phyloP scores from a whole-genome alignment of 352 stramenopile species.

The Globisporangium apiculatum region DNA sequence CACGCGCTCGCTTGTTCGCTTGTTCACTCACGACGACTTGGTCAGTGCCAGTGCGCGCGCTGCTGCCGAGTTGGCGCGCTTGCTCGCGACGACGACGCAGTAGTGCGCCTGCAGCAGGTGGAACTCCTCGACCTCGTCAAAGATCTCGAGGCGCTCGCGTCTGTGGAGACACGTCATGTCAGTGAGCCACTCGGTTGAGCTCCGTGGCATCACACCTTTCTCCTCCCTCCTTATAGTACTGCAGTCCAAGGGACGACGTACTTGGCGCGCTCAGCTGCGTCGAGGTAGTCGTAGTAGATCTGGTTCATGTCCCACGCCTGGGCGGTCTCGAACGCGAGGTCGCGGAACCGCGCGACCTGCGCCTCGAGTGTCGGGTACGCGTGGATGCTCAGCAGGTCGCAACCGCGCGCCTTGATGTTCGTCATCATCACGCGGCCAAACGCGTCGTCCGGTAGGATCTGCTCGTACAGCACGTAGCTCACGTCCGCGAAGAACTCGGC shows the following conservation, averaged over 20 bases:
- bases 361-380: slow-evolving; percentile 71
- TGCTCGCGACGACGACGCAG: slow-evolving; percentile 80
- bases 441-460: slow-evolving; percentile 86
- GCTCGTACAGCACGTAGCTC: slow-evolving; percentile 86
- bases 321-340: slow-evolving; percentile 53
- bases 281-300: slow-evolving; percentile 88
- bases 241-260: slow-evolving; percentile 17
- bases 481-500: slow-evolving; percentile 59
- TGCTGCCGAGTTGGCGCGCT: slow-evolving; percentile 19
- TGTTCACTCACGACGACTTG: slow-evolving; percentile 5
- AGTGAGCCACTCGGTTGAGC: neutral
- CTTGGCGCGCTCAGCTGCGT: slow-evolving; percentile 52
- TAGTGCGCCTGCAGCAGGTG: slow-evolving; percentile 90
- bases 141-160: slow-evolving; percentile 84
- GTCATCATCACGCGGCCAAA: slow-evolving; percentile 89
- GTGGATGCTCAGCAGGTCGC: slow-evolving; percentile 79
- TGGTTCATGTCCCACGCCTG: slow-evolving; percentile 90
- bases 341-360: slow-evolving; percentile 70
- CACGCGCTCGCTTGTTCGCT: slow-evolving; percentile 4
- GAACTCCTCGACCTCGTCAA: slow-evolving; percentile 91
- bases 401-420: slow-evolving; percentile 88
- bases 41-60: slow-evolving; percentile 26
- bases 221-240: no score
- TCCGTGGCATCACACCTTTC: no score
- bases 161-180: slow-evolving; percentile 16